Conservation (phyloP, 2,329 filamentous ascomycete genomes). For the Ophiostoma sp. region DNA sequence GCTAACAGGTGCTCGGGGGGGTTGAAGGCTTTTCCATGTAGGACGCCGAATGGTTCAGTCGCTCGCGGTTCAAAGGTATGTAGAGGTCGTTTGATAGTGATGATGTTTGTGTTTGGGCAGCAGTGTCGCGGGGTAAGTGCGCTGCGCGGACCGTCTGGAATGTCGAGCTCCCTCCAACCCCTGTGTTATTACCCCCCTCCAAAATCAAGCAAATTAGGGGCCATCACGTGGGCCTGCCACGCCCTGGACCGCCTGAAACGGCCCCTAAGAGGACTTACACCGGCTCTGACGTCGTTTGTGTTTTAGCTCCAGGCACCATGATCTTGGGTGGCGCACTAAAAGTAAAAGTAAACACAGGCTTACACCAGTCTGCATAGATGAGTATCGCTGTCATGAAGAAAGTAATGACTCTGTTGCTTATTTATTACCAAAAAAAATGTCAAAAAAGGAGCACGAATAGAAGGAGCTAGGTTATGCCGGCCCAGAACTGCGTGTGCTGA, state of each 20-base stretch:
- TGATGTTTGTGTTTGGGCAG: constrained; percentile 6
- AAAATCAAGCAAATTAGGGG: constrained; percentile 5
- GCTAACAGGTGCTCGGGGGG: neutral
- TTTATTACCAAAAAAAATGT: too few species aligned
- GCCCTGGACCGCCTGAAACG: constrained; percentile 2
- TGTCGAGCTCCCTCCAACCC: constrained; percentile 9
- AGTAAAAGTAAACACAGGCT: constrained; percentile 9
- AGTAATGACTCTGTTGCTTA: neutral
- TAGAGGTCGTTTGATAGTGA: neutral
- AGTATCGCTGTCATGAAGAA: neutral
- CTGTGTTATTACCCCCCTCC: constrained; percentile 10
- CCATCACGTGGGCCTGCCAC: neutral
- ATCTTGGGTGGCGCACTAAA: constrained; percentile 11
- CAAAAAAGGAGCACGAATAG: too few species aligned
- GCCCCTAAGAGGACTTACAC: constrained; percentile 13
- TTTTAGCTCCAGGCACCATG: constrained; percentile 19
- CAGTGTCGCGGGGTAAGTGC: constrained; percentile 16
- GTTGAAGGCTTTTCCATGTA: neutral
- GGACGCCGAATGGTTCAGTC: neutral
- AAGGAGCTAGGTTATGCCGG: too few species aligned
- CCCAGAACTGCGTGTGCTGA: neutral
- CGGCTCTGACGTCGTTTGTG: constrained; percentile 15
- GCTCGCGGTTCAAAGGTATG: neutral
- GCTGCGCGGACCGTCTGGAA: constrained; percentile 5
- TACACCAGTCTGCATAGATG: neutral